These are phyloP conservation scores for Pleurostoma richardsiae DNA, from an alignment of 2,329 filamentous ascomycete species.

Conservation along the genomic window DNA sequence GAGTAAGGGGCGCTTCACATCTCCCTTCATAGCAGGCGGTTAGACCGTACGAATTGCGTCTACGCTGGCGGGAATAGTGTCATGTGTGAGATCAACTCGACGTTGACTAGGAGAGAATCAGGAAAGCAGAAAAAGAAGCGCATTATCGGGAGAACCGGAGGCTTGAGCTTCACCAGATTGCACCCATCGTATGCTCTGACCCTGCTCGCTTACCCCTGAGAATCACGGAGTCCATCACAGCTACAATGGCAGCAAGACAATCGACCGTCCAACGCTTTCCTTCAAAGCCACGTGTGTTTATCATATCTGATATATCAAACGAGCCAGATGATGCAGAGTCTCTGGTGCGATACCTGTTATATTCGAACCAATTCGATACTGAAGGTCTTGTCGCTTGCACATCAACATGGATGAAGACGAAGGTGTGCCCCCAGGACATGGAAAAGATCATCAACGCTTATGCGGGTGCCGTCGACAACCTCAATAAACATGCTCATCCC, in stretches of 20 bases:
- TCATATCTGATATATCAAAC: conserved; percentile 38
- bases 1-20: background rate
- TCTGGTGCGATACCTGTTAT: conserved; percentile 36
- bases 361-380: conserved; percentile 39
- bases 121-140: no score
- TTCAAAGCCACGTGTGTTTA: conserved; percentile 29
- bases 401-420: conserved; percentile 37
- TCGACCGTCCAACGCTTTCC: background rate
- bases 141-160: no score
- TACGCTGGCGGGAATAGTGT: no score
- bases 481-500: conserved; percentile 38
- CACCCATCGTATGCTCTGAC: no score
- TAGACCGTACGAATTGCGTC: background rate
- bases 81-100: no score
- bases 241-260: background rate
- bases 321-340: conserved; percentile 40
- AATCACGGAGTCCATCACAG: background rate
- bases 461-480: conserved; percentile 34
- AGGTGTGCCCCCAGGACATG: conserved; percentile 35
- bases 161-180: no score
- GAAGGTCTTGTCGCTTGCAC: conserved; percentile 39
- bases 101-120: no score
- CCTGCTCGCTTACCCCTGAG: no score
- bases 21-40: background rate
- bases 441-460: conserved; percentile 37